A percentile compares a stretch with the other conserved stretches of the same genome.
Conservation (phyloP, 73 alveolate genomes). For the Breviolum minutum region DNA sequence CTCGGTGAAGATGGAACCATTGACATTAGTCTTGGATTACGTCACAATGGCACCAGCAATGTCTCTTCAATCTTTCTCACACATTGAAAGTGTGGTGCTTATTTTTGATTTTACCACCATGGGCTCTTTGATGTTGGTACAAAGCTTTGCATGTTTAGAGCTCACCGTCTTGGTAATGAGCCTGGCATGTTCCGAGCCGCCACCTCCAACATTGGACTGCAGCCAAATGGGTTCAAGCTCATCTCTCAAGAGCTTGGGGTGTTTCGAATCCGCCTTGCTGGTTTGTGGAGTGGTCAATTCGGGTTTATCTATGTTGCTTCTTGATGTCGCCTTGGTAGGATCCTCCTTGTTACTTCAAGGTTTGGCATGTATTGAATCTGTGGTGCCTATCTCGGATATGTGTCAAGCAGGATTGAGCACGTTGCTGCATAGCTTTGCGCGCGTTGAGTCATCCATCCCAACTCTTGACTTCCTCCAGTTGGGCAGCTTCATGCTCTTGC, state of each 20-base stretch:
- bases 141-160: neutral
- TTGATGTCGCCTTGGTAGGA: neutral
- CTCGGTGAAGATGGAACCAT: neutral
- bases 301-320: neutral
- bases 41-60: neutral
- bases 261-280: constrained; percentile 3
- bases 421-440: neutral
- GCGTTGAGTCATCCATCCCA: neutral
- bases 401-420: neutral
- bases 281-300: neutral
- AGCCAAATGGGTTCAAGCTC: neutral
- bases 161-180: neutral
- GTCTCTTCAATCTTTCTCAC: neutral
- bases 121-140: constrained; percentile 16
- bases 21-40: neutral
- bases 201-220: neutral
- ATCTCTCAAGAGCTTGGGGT: neutral
- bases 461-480: constrained; percentile 5
- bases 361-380: neutral
- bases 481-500: neutral
- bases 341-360: neutral
- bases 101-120: neutral
- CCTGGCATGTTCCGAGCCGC: neutral
- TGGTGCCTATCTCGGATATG: neutral
- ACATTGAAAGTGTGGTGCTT: neutral